Percentiles rank a stretch among this genome's conserved stretches.
Conservation (phyloP, 1,284 basidiomycete genomes). For the Cryptococcus jaspeensis region DNA sequence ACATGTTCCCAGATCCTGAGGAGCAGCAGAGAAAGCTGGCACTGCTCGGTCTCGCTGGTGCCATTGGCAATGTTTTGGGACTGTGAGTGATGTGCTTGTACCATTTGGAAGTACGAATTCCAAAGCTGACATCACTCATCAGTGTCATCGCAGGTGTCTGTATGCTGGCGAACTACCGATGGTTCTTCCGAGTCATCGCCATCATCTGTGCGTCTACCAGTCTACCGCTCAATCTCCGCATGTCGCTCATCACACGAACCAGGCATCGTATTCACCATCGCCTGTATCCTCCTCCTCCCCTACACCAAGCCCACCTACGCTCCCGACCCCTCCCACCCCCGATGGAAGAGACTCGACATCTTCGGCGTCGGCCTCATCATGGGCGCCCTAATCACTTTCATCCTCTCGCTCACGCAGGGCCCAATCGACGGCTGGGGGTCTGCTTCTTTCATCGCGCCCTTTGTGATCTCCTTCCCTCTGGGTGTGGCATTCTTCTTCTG, state of each 20-base stretch:
- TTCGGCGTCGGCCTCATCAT: slow-evolving; percentile 42
- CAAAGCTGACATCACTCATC: not conserved
- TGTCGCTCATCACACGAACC: not conserved
- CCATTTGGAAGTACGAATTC: not conserved
- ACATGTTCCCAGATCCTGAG: slow-evolving; percentile 42
- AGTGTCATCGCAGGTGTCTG: slow-evolving; percentile 30
- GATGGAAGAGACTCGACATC: slow-evolving; percentile 47
- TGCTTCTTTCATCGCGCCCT: slow-evolving; percentile 47
- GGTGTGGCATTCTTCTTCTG: slow-evolving; percentile 44
- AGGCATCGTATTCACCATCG: slow-evolving; percentile 24
- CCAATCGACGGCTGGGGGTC: slow-evolving; percentile 43
- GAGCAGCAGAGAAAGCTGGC: slow-evolving; percentile 40
- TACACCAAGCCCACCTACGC: slow-evolving; percentile 25
- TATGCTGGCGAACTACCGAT: slow-evolving; percentile 36
- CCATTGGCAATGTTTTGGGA: slow-evolving; percentile 38
- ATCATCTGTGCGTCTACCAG: slow-evolving; percentile 25
- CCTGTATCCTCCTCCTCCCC: slow-evolving; percentile 34
- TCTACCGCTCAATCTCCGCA: no score
- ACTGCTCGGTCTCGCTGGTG: slow-evolving; percentile 31
- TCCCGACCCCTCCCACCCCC: slow-evolving; percentile 15
- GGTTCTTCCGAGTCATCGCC: slow-evolving; percentile 47
- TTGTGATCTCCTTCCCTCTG: slow-evolving; percentile 36
- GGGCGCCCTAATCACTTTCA: slow-evolving; percentile 42
- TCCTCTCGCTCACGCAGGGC: slow-evolving; percentile 46
- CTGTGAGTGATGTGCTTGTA: slow-evolving; percentile 20